These are phyloP conservation scores for Erigeron philadelphicus DNA, from an alignment of 140 eudicot genomes.

Conservation along the genomic window DNA sequence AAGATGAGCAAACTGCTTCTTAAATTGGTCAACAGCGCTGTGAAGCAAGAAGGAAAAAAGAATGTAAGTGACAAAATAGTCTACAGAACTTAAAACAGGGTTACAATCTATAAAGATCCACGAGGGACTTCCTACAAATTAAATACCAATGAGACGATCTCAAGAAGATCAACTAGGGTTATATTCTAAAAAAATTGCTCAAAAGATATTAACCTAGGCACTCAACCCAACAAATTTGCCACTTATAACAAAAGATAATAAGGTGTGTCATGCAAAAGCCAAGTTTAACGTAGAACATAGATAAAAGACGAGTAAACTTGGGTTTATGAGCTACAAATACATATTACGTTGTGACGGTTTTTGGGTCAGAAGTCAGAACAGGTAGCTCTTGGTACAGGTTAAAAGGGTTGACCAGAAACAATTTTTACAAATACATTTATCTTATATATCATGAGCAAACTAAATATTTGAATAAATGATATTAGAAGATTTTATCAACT, in stretches of 20 bases:
- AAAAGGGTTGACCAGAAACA: not conserved
- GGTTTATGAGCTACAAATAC: not conserved
- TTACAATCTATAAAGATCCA: not conserved
- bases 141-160: too few relatives aligned
- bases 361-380: not conserved
- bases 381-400: not conserved
- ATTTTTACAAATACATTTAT: too few relatives aligned
- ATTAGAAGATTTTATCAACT: too few relatives aligned
- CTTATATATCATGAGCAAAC: too few relatives aligned
- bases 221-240: conserved; percentile 1
- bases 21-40: conserved; percentile 98
- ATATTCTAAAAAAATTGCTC: not conserved
- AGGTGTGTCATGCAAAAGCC: not conserved
- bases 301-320: conserved; percentile 11
- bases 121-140: not conserved
- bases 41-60: not conserved
- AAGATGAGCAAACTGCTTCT: conserved; percentile 95
- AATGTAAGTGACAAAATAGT: conserved; percentile 1
- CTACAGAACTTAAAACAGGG: not conserved
- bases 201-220: not conserved
- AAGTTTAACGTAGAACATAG: not conserved
- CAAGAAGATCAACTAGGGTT: too few relatives aligned
- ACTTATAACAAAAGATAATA: not conserved
- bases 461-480: too few relatives aligned
- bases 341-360: not conserved